A percentile compares a stretch with the other conserved stretches of the same genome.
Conservation (phyloP, 139 green algal genomes). For the Pleodorina starrii region DNA sequence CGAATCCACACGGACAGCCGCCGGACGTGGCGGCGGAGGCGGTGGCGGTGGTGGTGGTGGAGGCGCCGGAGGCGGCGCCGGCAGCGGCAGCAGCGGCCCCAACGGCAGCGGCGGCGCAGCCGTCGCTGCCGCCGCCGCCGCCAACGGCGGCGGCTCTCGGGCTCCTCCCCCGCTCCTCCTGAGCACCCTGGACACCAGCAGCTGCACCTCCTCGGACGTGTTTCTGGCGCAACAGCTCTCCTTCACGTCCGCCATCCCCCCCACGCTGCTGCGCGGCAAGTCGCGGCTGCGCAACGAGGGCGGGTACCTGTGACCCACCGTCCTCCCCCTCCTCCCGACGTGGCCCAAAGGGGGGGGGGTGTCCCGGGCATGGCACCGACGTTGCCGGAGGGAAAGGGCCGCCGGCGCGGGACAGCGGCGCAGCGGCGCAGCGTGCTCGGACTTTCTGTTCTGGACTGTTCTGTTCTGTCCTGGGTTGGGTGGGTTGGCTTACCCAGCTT, state of each 20-base stretch:
- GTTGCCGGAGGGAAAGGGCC: too few species aligned
- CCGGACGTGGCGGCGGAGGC: background rate
- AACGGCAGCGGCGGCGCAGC: background rate
- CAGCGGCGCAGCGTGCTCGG: too few species aligned
- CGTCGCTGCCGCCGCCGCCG: background rate
- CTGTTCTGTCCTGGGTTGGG: too few species aligned
- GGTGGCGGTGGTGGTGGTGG: background rate
- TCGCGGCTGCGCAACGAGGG: slow-evolving; percentile 15
- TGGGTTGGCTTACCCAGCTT: too few species aligned
- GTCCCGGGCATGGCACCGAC: too few species aligned
- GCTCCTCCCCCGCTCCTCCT: background rate
- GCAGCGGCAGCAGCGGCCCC: background rate
- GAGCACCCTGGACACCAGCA: background rate
- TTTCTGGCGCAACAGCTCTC: slow-evolving; percentile 24
- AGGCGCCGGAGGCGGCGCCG: background rate
- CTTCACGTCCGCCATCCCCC: background rate
- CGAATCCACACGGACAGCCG: background rate
- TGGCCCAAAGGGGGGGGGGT: too few species aligned
- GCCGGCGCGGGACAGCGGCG: too few species aligned
- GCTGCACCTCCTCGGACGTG: slow-evolving; percentile 16
- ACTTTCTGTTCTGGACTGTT: too few species aligned
- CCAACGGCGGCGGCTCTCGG: background rate
- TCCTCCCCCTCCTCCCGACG: too few species aligned
- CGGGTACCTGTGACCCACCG: slow-evolving; percentile 18
- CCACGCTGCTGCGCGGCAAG: background rate